Base-by-base conservation (phyloP, 2,329 filamentous ascomycete species). In the Seiridium unicorne region DNA sequence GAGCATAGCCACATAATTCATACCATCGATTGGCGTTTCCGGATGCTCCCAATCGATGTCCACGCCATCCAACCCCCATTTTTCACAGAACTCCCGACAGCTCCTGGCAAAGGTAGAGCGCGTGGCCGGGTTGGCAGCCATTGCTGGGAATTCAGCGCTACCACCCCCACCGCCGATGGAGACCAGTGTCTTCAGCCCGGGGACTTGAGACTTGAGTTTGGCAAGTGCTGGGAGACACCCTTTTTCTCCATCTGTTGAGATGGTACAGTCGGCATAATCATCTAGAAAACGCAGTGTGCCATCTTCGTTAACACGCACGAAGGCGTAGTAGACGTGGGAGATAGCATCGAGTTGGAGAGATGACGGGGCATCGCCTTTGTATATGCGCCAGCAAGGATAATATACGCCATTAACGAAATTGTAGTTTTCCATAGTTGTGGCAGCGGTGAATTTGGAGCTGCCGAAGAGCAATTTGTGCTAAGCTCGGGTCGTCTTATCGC, bases 1-100 rank as follows among this genome's bases (percentile, higher is more conserved):
- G 2, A 90, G 78, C 26, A 89, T 77, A 26, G 76, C 73, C 55
- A 89, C 69, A 66, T 84, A 90, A 67, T 88, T 77, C n/a, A 73
- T 67, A 10, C 87, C 87, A 63, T 87, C 76, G 9, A 79, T 74
- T 0, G 75, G 64, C 61, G 82, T 77, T 4, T 79, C 74, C 1
- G 87, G 87, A 60, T 89, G 85, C 66, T 90, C 88, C 88, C 88
- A 90, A 70, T 90, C 87, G 65, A 90, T 82, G 63, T 90, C 88
- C 36, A 89, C 81, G 1, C 88, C 88, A 66, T 90, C 86, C 9
- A 90, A 76, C 1, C 76, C 75, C 68, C 84, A 84, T 55, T 78
- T 72, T 61, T 87, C 81, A 32, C 87, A 83, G 61, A 89, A 78
- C 10, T 74, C 74, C 55, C 79, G 76, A 31, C 83, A 80, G 4